Base-by-base conservation (phyloP, 495 filamentous ascomycete genomes). In the Penicillium chermesinum region DNA sequence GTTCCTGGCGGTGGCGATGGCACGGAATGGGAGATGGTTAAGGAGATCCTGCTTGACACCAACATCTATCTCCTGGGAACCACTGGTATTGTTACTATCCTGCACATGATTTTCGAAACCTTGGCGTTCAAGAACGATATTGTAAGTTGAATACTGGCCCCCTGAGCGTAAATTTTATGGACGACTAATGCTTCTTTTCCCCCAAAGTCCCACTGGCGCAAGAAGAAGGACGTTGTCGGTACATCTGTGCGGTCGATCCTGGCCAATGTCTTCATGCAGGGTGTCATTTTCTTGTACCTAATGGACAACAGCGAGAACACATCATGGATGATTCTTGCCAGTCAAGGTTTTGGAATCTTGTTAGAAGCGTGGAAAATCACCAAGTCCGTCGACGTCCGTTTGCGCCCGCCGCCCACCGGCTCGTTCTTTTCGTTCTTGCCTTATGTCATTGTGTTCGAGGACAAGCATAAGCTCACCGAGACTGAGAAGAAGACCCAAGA, bases 321-420 rank as follows among this genome's bases (percentile, higher is more conserved):
- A 4, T 93, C 87, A 38, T 98, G 93, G 91, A 96, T 97, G 91
- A 97, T 98, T 58, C 77, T 98, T 16, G 85, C 89, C 33, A 85
- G 88, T 12, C 93, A 98, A 69, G 93, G 88, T 15, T 82, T 93
- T 44, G 91, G 93, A 32, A 98, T 98, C 53, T 61, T 95, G 7
- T 83, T 98, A 44, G 93, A 98, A 71, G 83, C 93, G 14, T 98
- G 93, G 93, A 98, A 98, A 63, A 82, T 98, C 62, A 98, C 93
- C n/a, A 96, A 95, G 45, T 82, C 89, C 0, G 94, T 98, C 49
- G 81, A 98, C 54, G 88, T 98, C 44, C 85, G 90, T 52, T 53
- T 97, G 48, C 83, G 89, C 10, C 78, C 79, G 2, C 78, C 85
- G 0, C 69, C 79, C 2, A 72, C 81, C 1, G 81, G 76, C 35